phyloP scores from a whole-genome alignment of 2,329 filamentous ascomycete genomes.

The Elsinoe australis region DNA sequence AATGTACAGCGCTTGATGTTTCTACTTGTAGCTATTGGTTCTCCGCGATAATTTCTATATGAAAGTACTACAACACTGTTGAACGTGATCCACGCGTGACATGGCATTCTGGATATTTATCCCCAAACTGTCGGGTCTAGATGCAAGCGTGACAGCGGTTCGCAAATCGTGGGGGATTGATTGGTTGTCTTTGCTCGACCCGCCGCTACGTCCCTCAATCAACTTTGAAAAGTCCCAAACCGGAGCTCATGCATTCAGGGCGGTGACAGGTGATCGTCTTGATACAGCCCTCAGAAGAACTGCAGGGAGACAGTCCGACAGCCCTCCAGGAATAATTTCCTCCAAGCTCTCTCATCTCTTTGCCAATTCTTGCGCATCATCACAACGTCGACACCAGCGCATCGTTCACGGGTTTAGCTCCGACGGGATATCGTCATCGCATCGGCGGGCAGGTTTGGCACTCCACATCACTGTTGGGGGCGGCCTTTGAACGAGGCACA shows the following conservation, averaged over 20 bases:
- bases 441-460: slow-evolving; percentile 3
- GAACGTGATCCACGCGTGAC: no score
- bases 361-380: slow-evolving; percentile 12
- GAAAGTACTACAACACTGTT: no score
- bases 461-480: slow-evolving; percentile 12
- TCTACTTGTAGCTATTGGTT: no score
- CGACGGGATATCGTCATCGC: slow-evolving; percentile 13
- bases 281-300: no score
- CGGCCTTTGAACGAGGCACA: slow-evolving; percentile 2
- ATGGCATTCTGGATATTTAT: slow-evolving; percentile 8
- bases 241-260: slow-evolving; percentile 9
- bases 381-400: background rate
- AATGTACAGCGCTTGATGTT: slow-evolving; percentile 5
- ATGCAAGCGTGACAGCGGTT: slow-evolving; percentile 8
- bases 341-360: no score
- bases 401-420: background rate
- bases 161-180: slow-evolving; percentile 16
- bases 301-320: no score
- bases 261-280: background rate
- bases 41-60: no score
- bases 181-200: slow-evolving; percentile 16
- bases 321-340: no score
- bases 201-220: slow-evolving; percentile 5
- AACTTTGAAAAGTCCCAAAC: background rate
- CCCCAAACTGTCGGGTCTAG: slow-evolving; percentile 4